phyloP scores from a whole-genome alignment of 1,284 basidiomycete genomes.

The Ustilago nuda region DNA sequence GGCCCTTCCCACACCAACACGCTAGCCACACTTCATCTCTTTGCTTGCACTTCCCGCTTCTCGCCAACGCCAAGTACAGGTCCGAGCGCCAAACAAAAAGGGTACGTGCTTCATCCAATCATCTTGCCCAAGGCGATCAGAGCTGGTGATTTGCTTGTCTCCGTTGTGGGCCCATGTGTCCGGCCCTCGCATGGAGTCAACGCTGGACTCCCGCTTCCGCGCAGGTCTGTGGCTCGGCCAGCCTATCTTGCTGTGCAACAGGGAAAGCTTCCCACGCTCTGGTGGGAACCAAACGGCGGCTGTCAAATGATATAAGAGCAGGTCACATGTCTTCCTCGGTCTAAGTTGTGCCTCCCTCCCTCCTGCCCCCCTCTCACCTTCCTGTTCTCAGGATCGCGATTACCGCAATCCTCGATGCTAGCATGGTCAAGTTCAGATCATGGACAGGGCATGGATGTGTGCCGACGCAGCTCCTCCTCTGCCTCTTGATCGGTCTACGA shows the following conservation, averaged over 20 bases:
- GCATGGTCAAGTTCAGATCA: constrained; percentile 22
- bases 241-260: background rate
- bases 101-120: constrained; percentile 1
- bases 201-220: constrained; percentile 4
- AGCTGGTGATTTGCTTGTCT: background rate
- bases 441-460: constrained; percentile 16
- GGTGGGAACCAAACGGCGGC: background rate
- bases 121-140: background rate
- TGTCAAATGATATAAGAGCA: background rate
- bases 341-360: background rate
- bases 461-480: constrained; percentile 21
- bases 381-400: background rate
- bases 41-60: background rate
- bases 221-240: background rate
- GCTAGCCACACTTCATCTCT: constrained; percentile 5
- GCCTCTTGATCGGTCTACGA: constrained; percentile 25
- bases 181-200: background rate
- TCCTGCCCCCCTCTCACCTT: background rate
- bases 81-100: background rate
- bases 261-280: background rate
- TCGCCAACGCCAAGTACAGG: background rate
- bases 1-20: background rate
- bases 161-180: background rate
- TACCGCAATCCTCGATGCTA: background rate
- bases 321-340: background rate